Evolutionary conservation across 2,329 filamentous ascomycete species (phyloP), one percentile per base, ranked within the genome.

Genomic region (Venturia nashicola): DNA sequence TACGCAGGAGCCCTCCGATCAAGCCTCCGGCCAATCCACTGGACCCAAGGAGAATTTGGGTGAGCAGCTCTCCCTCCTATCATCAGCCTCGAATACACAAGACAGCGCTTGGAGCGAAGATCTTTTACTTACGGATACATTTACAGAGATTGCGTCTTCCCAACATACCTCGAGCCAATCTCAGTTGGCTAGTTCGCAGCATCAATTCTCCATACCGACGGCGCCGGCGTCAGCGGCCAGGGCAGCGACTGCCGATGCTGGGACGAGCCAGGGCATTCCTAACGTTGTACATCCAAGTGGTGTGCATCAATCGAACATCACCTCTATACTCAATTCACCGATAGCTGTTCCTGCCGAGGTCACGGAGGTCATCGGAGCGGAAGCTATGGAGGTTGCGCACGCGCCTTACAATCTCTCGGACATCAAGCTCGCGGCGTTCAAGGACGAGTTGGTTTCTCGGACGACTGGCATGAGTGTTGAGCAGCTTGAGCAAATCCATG

Each of bases 401-500:
- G 60, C 59, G 61, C 48, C 61, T 11, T 60, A 78, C 62, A 72
- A 79, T 36, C 68, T 84, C 16, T 81, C 85, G 65, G 74, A 80
- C 11, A 68, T 71, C 0, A 78, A 82, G 39, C 77, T 91, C 32
- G 74, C 78, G 1, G 72, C 77, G 7, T 81, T 95, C 64, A 80
- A 91, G 64, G 73, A 79, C 0, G 79, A 84, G 44, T 77, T 96
- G 42, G 86, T 87, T 0, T 76, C 82, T 36, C 79, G 81, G 55
- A 93, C 89, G 1, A 86, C 84, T 23, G 90, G 90, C 0, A 90
- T 89, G 73, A 89, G 87, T 0, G 89, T 99, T 62, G 94, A 99
- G 76, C 93, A 99, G 74, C 79, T 99, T 23, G 93, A 97, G 78
- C 93, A 97, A 75, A 87, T 97, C 72, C 92, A 92, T 73, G 87